These are phyloP conservation scores for Tetradesmus obliquus DNA, from an alignment of 139 green algal species.

Conservation along the genomic window DNA sequence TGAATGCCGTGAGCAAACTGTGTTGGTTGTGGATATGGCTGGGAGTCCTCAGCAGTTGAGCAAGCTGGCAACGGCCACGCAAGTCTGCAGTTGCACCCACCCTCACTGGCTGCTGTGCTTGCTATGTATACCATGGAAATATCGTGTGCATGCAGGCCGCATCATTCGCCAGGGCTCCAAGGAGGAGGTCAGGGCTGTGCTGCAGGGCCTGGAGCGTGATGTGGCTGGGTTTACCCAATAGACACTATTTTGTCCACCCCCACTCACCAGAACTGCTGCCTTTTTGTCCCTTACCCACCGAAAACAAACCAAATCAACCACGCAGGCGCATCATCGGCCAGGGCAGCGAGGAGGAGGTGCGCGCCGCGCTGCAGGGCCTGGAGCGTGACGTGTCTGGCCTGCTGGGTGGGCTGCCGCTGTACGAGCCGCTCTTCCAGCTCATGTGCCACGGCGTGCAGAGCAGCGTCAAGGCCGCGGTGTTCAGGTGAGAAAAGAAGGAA, in stretches of 20 bases:
- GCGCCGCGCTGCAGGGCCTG: slow-evolving; percentile 2
- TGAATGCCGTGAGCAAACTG: too few species aligned
- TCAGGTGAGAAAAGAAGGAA: background rate
- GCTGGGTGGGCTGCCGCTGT: slow-evolving; percentile 64
- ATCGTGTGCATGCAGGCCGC: background rate
- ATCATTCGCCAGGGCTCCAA: background rate
- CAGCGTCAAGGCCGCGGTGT: slow-evolving; percentile 44
- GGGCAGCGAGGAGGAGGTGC: slow-evolving; percentile 43
- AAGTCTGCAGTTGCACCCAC: background rate
- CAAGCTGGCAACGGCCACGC: background rate
- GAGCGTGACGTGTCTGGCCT: slow-evolving; percentile 21
- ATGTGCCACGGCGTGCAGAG: slow-evolving; percentile 83
- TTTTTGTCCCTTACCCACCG: background rate
- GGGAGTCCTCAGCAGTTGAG: too few species aligned
- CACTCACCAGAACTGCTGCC: background rate
- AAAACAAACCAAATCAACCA: too few species aligned
- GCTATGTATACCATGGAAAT: background rate
- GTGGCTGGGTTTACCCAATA: background rate
- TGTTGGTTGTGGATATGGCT: too few species aligned
- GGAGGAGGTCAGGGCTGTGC: slow-evolving; percentile 41
- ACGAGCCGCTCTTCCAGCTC: slow-evolving; percentile 84
- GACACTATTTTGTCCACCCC: slow-evolving; percentile 21
- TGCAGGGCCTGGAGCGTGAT: slow-evolving; percentile 27
- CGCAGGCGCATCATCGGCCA: background rate
- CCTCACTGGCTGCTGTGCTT: too few species aligned